A percentile compares a stretch with the other conserved stretches of the same genome.
These are phyloP conservation scores for Cercospora zeina DNA, from an alignment of 2,329 filamentous ascomycete species.

Conservation along the genomic window DNA sequence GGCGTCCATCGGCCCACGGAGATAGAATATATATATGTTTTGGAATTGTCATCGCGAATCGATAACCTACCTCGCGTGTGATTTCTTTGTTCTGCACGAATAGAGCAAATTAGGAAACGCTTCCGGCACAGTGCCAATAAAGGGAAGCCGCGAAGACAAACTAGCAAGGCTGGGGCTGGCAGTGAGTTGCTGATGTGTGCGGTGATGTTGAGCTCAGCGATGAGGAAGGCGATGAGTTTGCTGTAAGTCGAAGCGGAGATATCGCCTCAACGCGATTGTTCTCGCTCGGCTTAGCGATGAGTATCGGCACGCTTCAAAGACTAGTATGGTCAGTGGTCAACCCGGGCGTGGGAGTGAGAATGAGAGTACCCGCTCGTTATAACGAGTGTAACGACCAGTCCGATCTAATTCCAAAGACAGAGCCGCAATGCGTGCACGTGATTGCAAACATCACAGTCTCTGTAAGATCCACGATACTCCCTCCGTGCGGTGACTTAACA, in stretches of 20 bases:
- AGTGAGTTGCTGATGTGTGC: background rate
- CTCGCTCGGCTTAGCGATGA: background rate
- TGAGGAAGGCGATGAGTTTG: background rate
- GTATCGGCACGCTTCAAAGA: background rate
- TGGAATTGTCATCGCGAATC: background rate
- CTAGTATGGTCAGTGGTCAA: background rate
- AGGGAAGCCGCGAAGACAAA: background rate
- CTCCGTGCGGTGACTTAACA: too few species aligned
- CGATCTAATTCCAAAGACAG: too few species aligned
- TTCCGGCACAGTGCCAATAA: background rate
- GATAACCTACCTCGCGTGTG: background rate
- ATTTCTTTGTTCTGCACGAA: background rate
- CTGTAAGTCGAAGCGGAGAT: background rate
- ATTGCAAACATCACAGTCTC: too few species aligned
- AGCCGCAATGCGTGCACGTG: too few species aligned
- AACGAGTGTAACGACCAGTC: too few species aligned
- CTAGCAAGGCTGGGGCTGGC: background rate
- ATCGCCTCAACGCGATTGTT: too few species aligned
- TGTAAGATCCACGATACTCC: too few species aligned
- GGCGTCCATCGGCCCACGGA: background rate
- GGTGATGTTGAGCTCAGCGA: background rate
- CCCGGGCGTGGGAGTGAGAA: too few species aligned
- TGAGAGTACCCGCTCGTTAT: too few species aligned
- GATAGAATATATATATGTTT: background rate
- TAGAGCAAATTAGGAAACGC: background rate